phyloP scores from a whole-genome alignment of 108 stramenopile genomes.

The Mayamaea pseudoterrestris region DNA sequence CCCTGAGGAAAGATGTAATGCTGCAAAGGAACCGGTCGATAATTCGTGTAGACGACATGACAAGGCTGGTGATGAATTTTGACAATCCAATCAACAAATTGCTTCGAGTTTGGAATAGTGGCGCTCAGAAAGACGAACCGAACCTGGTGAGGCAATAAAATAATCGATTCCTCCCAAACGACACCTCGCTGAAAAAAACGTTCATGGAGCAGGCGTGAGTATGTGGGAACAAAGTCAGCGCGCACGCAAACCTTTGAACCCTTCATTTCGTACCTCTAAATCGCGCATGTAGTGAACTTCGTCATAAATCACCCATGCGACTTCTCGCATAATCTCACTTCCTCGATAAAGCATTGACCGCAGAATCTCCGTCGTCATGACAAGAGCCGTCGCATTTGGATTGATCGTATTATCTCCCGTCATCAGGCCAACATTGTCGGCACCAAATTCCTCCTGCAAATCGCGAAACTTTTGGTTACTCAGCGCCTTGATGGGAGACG shows the following conservation, averaged over 20 bases:
- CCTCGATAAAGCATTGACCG: conserved; percentile 98
- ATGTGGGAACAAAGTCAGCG: too few relatives aligned
- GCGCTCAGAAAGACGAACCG: conserved; percentile 97
- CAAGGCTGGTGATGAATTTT: conserved; percentile 96
- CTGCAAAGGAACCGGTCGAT: conserved; percentile 95
- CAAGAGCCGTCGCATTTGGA: conserved; percentile 88
- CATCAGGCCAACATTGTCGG: conserved; percentile 95
- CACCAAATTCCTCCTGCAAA: conserved; percentile 66
- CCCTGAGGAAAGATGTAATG: conserved; percentile 79
- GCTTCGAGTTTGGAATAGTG: conserved; percentile 93
- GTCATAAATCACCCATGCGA: conserved; percentile 92
- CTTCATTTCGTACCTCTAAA: conserved; percentile 88
- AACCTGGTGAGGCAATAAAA: conserved; percentile 84
- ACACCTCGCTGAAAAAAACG: too few relatives aligned
- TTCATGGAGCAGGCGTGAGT: conserved; percentile 29
- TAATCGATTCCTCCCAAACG: conserved; percentile 95
- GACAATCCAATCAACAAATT: conserved; percentile 90
- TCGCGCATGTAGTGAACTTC: conserved; percentile 99
- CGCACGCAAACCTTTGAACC: too few relatives aligned
- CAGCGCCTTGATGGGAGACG: conserved; percentile 98
- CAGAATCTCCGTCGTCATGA: conserved; percentile 99
- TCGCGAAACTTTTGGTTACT: conserved; percentile 98
- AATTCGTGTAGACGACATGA: conserved; percentile 99
- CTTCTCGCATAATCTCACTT: conserved; percentile 93
- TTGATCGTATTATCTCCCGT: conserved; percentile 99